Evolutionary conservation across 2,329 filamentous ascomycete species (phyloP).

Genomic region (Sporothrix inflata): DNA sequence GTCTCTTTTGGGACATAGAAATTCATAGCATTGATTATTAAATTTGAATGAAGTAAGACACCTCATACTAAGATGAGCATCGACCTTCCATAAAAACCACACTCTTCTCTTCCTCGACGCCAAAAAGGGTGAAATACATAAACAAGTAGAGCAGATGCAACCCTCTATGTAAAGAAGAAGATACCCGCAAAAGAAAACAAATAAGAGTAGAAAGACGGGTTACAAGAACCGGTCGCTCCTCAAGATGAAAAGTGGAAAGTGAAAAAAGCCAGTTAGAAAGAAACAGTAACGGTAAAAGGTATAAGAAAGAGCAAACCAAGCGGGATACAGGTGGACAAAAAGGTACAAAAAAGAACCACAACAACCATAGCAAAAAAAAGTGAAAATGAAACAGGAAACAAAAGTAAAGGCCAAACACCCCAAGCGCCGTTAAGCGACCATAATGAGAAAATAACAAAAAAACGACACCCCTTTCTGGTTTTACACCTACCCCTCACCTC

Average conservation of each 20-base stretch:
- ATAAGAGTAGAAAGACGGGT: not conserved
- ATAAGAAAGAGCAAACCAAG: constrained; percentile 8
- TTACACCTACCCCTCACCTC: constrained; percentile 33
- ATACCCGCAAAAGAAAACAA: not conserved
- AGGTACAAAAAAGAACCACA: not conserved
- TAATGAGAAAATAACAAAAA: not conserved
- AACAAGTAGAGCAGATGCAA: too few species aligned
- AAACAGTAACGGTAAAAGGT: constrained; percentile 16
- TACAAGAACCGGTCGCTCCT: not conserved
- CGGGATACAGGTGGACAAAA: not conserved
- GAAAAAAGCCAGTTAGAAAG: not conserved
- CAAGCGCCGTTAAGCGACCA: not conserved
- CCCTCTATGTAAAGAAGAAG: not conserved
- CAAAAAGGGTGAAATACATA: not conserved
- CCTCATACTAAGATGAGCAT: not conserved
- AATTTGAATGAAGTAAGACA: not conserved
- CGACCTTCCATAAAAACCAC: not conserved
- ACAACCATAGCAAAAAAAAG: not conserved
- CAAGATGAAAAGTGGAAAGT: not conserved
- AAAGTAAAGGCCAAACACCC: not conserved
- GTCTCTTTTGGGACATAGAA: not conserved
- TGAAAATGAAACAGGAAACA: constrained; percentile 4
- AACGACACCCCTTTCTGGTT: not conserved
- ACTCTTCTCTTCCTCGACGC: not conserved
- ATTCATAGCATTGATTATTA: constrained; percentile 22